Percentiles rank a stretch among this genome's conserved stretches.
Conservation (phyloP, 768 basidiomycete genomes). For the Suillus paluster region DNA sequence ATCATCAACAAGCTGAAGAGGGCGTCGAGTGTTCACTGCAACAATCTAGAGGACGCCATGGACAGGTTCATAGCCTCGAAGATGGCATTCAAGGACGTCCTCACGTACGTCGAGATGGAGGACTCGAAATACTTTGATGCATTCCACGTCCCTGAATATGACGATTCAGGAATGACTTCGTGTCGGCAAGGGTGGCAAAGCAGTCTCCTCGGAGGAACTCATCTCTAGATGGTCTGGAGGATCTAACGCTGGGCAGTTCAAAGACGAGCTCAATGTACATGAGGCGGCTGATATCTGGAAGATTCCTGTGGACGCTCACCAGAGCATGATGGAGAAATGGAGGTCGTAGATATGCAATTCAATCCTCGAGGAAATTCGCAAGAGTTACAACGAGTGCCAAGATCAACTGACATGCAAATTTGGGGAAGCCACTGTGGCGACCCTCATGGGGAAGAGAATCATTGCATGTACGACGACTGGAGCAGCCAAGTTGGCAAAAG, state of each 20-base stretch:
- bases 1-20: slow-evolving; percentile 46
- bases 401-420: slow-evolving; percentile 41
- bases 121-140: slow-evolving; percentile 49
- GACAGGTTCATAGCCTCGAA: slow-evolving; percentile 26
- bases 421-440: slow-evolving; percentile 33
- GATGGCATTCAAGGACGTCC: slow-evolving; percentile 34
- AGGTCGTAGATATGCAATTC: slow-evolving; percentile 37
- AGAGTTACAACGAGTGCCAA: slow-evolving; percentile 47
- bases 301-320: slow-evolving; percentile 34
- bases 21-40: slow-evolving; percentile 10
- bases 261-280: slow-evolving; percentile 23
- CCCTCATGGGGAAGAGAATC: slow-evolving; percentile 53
- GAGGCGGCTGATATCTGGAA: slow-evolving; percentile 41
- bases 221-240: slow-evolving; percentile 52
- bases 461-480: slow-evolving; percentile 74
- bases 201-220: slow-evolving; percentile 45
- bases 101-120: slow-evolving; percentile 57
- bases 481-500: slow-evolving; percentile 60
- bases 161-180: slow-evolving; percentile 47
- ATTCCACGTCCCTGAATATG: slow-evolving; percentile 43
- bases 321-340: slow-evolving; percentile 38
- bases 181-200: slow-evolving; percentile 45
- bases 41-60: slow-evolving; percentile 35
- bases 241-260: slow-evolving; percentile 48
- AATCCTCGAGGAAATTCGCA: slow-evolving; percentile 39